Evolutionary conservation across 1,284 basidiomycete species (phyloP).

Genomic region (Thelephora terrestris): DNA sequence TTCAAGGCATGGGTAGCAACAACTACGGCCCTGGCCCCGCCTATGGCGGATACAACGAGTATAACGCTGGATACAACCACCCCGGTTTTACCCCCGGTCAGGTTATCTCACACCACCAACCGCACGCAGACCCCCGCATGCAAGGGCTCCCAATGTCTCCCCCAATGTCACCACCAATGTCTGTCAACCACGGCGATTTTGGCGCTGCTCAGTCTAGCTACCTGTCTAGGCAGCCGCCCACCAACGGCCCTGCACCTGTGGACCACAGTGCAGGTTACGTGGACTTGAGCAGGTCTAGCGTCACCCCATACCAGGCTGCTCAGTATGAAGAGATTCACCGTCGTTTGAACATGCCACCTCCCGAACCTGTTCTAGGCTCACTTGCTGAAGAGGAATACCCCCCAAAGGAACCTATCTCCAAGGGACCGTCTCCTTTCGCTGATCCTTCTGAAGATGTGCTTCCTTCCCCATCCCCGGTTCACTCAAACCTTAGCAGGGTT

Average conservation of each 20-base stretch:
- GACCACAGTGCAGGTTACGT: conserved; percentile 34
- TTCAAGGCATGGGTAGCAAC: conserved; percentile 17
- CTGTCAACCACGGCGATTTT: conserved; percentile 15
- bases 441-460: neutral
- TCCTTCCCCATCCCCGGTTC: neutral
- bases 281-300: conserved; percentile 53
- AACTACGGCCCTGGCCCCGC: conserved; percentile 5
- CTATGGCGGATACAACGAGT: neutral
- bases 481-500: conserved; percentile 14
- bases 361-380: conserved; percentile 22
- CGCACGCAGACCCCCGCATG: conserved; percentile 24
- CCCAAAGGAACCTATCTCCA: conserved; percentile 1
- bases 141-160: conserved; percentile 21
- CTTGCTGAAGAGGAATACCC: conserved; percentile 20
- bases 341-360: conserved; percentile 36
- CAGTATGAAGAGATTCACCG: conserved; percentile 64
- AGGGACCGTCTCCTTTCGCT: conserved; percentile 1
- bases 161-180: conserved; percentile 15
- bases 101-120: conserved; percentile 24
- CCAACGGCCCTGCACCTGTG: conserved; percentile 1
- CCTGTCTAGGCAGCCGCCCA: conserved; percentile 6
- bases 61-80: conserved; percentile 5
- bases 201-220: conserved; percentile 9
- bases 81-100: conserved; percentile 19
- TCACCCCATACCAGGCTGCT: conserved; percentile 60